phyloP scores from a whole-genome alignment of 441 rosid genomes.

The Biscutella laevigata region DNA sequence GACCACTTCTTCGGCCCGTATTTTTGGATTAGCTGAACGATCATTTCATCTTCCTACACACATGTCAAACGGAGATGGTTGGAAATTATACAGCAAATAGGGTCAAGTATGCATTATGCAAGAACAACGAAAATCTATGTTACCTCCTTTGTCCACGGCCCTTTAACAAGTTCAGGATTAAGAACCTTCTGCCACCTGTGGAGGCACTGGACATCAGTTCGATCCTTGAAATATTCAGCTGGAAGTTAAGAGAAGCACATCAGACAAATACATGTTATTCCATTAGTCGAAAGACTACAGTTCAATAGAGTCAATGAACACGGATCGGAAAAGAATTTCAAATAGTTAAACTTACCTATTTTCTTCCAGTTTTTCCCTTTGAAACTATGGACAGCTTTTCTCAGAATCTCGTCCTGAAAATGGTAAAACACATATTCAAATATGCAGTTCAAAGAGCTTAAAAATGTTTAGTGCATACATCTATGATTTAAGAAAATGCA shows the following conservation, averaged over 20 bases:
- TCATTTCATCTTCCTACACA: constrained; percentile 81
- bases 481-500: too few species aligned
- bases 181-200: constrained; percentile 99
- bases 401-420: constrained; percentile 81
- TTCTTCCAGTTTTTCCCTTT: constrained; percentile 99
- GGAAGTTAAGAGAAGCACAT: constrained; percentile 30
- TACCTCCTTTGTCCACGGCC: constrained; percentile 99
- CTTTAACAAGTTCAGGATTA: constrained; percentile 96
- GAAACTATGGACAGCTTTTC: constrained; percentile 84
- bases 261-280: constrained; percentile 16
- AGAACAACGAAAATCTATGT: too few species aligned
- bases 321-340: neutral
- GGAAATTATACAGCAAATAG: neutral
- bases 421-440: neutral
- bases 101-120: too few species aligned
- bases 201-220: constrained; percentile 98
- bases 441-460: neutral
- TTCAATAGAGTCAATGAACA: neutral
- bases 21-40: constrained; percentile 67
- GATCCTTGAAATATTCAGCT: constrained; percentile 98
- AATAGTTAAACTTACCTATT: constrained; percentile 47
- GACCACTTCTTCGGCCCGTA: constrained; percentile 98
- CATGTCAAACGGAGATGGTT: neutral
- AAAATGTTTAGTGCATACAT: too few species aligned
- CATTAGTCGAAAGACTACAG: neutral